Percentiles rank a stretch among this genome's conserved stretches.
These are phyloP conservation scores for Botrytis squamosa DNA, from an alignment of 2,329 filamentous ascomycete genomes.

Conservation along the genomic window DNA sequence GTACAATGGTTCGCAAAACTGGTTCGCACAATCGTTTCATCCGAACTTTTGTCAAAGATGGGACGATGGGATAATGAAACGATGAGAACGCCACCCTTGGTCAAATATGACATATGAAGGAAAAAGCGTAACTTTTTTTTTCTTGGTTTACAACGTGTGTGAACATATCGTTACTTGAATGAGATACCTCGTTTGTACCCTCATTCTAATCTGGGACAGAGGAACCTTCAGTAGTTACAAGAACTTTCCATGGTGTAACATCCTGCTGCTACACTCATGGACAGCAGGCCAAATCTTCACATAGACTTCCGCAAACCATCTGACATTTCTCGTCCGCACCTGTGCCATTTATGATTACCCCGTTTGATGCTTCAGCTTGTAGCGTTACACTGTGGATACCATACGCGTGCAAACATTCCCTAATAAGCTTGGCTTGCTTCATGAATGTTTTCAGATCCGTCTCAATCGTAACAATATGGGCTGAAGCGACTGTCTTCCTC, in stretches of 20 bases:
- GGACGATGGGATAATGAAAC: conserved; percentile 1
- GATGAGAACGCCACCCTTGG: neutral
- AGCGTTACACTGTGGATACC: conserved; percentile 71
- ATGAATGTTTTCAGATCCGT: conserved; percentile 58
- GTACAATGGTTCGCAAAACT: conserved; percentile 17
- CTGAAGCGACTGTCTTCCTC: conserved; percentile 66
- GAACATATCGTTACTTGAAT: conserved; percentile 11
- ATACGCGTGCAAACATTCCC: conserved; percentile 70
- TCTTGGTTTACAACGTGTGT: conserved; percentile 9
- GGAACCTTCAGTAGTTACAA: conserved; percentile 4
- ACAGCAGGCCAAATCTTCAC: conserved; percentile 40
- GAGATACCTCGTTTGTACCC: neutral
- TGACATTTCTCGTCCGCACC: conserved; percentile 24
- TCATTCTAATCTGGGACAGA: conserved; percentile 4
- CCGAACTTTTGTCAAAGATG: conserved; percentile 14
- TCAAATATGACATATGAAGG: conserved; percentile 9
- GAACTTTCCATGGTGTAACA: conserved; percentile 3
- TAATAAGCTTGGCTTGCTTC: conserved; percentile 58
- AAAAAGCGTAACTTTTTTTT: neutral
- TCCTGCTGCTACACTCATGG: conserved; percentile 7
- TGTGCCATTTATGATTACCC: conserved; percentile 4
- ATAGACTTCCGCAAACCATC: conserved; percentile 29
- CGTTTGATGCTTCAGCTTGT: conserved; percentile 58
- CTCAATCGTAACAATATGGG: conserved; percentile 63
- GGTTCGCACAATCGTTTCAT: conserved; percentile 18